phyloP scores from a whole-genome alignment of 2,329 filamentous ascomycete species.

The Fusarium compactum region DNA sequence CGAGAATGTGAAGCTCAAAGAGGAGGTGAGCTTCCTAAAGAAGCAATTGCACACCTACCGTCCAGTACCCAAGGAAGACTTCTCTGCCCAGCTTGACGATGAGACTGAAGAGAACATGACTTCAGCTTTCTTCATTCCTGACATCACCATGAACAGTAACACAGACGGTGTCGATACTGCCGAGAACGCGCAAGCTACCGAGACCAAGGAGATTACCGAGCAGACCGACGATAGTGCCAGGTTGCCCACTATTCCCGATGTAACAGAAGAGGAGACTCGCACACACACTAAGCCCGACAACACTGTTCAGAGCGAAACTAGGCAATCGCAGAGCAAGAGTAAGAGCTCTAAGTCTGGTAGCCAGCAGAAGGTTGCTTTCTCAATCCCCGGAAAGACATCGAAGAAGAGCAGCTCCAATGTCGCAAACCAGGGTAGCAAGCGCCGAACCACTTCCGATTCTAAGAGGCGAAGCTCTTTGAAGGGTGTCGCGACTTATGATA shows the following conservation, averaged over 20 bases:
- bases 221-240: slow-evolving; percentile 51
- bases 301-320: slow-evolving; percentile 47
- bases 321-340: slow-evolving; percentile 47
- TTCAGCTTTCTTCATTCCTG: slow-evolving; percentile 69
- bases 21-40: slow-evolving; percentile 61
- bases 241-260: slow-evolving; percentile 44
- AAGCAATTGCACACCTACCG: slow-evolving; percentile 59
- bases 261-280: slow-evolving; percentile 48
- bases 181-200: slow-evolving; percentile 51
- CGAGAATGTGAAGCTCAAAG: slow-evolving; percentile 61
- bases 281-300: slow-evolving; percentile 48
- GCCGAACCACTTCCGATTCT: slow-evolving; percentile 48
- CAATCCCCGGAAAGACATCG: slow-evolving; percentile 54
- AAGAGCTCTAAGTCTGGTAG: slow-evolving; percentile 44
- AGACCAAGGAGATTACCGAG: slow-evolving; percentile 51
- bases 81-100: slow-evolving; percentile 52
- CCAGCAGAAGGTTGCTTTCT: slow-evolving; percentile 57
- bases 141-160: slow-evolving; percentile 66
- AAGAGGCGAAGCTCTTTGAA: slow-evolving; percentile 40
- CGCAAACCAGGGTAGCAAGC: slow-evolving; percentile 59
- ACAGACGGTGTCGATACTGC: slow-evolving; percentile 30
- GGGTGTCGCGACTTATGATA: slow-evolving; percentile 37
- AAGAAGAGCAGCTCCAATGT: slow-evolving; percentile 49
- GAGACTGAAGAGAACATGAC: slow-evolving; percentile 67
- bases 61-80: slow-evolving; percentile 54